Percentiles rank a stretch among this genome's conserved stretches.
Conservation (phyloP, 164 flowering plant genomes). For the Buxus sempervirens region DNA sequence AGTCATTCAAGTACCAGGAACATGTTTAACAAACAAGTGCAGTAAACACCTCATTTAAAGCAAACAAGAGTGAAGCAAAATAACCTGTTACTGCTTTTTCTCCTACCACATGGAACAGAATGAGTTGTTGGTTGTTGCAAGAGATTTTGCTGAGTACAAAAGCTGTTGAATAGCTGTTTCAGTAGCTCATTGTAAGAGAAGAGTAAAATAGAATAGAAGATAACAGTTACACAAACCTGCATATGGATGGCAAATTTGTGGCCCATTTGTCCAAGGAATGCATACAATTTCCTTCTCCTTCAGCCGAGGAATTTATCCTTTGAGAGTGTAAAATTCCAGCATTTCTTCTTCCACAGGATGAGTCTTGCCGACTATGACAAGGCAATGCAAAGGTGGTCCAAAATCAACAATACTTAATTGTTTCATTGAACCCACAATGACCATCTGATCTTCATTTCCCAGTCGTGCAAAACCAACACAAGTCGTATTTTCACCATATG, state of each 20-base stretch:
- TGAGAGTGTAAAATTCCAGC: conserved; percentile 53
- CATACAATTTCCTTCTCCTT: conserved; percentile 6
- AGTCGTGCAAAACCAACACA: conserved; percentile 93
- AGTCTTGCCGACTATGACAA: conserved; percentile 74
- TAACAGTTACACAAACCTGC: neutral
- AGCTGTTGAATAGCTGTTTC: neutral
- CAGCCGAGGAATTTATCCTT: conserved; percentile 6
- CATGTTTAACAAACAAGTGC: no score
- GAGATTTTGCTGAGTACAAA: no score
- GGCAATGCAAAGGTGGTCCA: conserved; percentile 91
- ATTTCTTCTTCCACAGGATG: conserved; percentile 91
- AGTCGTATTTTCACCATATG: conserved; percentile 55
- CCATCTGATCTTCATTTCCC: conserved; percentile 78
- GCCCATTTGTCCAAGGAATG: neutral
- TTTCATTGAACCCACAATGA: conserved; percentile 76
- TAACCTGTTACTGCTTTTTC: no score
- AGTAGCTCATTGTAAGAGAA: neutral
- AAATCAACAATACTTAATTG: conserved; percentile 63
- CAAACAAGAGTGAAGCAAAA: no score
- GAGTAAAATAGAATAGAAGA: no score
- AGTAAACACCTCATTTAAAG: no score
- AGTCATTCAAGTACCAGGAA: no score
- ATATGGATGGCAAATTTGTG: no score
- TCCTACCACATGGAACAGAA: no score
- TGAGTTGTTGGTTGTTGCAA: no score